Conservation (phyloP, 345 rosid species). For the Camelina neglecta region DNA sequence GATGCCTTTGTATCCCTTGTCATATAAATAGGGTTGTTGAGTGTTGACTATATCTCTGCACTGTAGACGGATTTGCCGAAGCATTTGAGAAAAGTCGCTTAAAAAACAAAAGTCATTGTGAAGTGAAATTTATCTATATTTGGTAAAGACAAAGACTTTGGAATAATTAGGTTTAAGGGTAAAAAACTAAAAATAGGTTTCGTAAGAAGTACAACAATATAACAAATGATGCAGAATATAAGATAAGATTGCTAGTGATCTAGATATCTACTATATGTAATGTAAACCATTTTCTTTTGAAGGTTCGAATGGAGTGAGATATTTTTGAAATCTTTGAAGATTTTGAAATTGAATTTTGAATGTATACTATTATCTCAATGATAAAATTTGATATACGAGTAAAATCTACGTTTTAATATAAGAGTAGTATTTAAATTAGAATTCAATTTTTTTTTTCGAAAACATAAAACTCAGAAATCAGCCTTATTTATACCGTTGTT, state of each 20-base stretch:
- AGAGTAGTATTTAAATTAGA: neutral
- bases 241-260: neutral
- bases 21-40: conserved; percentile 38
- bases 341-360: neutral
- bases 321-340: neutral
- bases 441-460: neutral
- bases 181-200: conserved; percentile 10
- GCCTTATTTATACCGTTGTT: conserved; percentile 34
- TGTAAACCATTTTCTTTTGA: neutral
- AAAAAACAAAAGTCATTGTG: conserved; percentile 17
- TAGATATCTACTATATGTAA: neutral
- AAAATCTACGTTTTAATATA: neutral
- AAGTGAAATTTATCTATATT: conserved; percentile 26
- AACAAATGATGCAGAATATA: neutral
- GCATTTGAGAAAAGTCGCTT: conserved; percentile 17
- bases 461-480: neutral
- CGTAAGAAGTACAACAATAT: conserved; percentile 7
- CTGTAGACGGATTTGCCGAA: conserved; percentile 30
- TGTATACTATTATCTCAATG: neutral
- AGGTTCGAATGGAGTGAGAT: neutral
- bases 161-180: neutral
- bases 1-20: conserved; percentile 24
- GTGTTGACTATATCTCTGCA: conserved; percentile 36
- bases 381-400: neutral
- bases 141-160: conserved; percentile 32